These are phyloP conservation scores for Aspergillus kassunensis DNA, from an alignment of 495 filamentous ascomycete species.

Conservation along the genomic window DNA sequence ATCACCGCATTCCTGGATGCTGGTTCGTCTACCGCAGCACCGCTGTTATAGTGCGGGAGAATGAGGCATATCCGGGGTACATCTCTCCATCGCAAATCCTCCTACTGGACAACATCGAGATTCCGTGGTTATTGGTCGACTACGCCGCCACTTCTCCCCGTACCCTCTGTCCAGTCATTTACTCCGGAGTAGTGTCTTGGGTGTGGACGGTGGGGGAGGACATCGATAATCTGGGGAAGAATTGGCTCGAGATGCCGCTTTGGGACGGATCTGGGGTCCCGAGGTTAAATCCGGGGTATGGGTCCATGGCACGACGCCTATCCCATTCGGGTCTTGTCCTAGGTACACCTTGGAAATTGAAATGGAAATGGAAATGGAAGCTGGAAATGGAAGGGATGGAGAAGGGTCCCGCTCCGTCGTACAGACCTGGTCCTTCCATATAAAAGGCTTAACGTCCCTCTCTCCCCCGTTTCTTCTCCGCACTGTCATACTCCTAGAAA, in stretches of 20 bases:
- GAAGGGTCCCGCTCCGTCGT: not conserved
- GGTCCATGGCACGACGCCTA: too few relatives aligned
- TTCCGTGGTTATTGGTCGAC: slow-evolving; percentile 4
- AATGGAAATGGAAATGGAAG: too few relatives aligned
- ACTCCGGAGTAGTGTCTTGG: too few relatives aligned
- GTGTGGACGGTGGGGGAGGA: not conserved
- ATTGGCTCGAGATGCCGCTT: slow-evolving; percentile 17
- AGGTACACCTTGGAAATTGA: too few relatives aligned
- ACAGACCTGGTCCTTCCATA: not conserved
- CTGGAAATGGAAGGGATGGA: too few relatives aligned
- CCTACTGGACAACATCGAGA: not conserved
- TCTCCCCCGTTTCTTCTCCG: not conserved
- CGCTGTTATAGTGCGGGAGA: not conserved
- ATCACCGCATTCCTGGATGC: not conserved
- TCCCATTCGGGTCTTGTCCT: too few relatives aligned
- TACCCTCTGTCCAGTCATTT: too few relatives aligned
- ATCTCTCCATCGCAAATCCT: not conserved
- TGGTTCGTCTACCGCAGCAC: not conserved
- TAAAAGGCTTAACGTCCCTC: not conserved
- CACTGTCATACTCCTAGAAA: not conserved
- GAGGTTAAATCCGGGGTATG: not conserved
- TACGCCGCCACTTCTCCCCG: not conserved
- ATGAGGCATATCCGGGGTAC: not conserved
- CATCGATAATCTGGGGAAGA: slow-evolving; percentile 3
- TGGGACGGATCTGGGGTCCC: not conserved